Conservation (phyloP, 139 green algal species). For the Chlamydomonas eustigma region DNA sequence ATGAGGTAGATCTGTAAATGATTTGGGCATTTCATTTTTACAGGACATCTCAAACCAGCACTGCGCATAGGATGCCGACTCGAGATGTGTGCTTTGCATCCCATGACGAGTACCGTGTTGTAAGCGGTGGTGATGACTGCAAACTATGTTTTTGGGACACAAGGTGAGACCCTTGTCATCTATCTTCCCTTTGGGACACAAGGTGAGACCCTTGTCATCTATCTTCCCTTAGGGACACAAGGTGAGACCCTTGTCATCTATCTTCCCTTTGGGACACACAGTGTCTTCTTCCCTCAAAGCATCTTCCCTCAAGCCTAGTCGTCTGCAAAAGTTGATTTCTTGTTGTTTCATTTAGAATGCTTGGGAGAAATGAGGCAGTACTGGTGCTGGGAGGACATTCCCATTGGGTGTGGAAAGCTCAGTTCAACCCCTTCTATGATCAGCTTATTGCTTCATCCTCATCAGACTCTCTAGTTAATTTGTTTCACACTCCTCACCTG, state of each 20-base stretch:
- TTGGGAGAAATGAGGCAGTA: conserved; percentile 40
- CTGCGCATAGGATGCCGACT: conserved; percentile 63
- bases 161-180: too few relatives aligned
- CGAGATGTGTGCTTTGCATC: conserved; percentile 67
- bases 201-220: too few relatives aligned
- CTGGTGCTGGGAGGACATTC: conserved; percentile 65
- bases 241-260: too few relatives aligned
- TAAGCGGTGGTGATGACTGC: conserved; percentile 75
- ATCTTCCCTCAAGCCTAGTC: too few relatives aligned
- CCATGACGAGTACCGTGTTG: conserved; percentile 45
- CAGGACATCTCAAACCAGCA: conserved; percentile 14
- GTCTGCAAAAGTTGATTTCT: too few relatives aligned
- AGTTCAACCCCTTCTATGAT: conserved; percentile 68
- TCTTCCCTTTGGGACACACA: conserved; percentile 86
- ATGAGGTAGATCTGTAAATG: too few relatives aligned
- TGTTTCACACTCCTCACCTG: conserved; percentile 54
- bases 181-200: conserved; percentile 88
- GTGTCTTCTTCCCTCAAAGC: too few relatives aligned
- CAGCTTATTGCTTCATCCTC: conserved; percentile 62
- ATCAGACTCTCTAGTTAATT: conserved; percentile 61
- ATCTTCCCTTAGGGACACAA: conserved; percentile 86
- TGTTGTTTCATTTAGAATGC: too few relatives aligned
- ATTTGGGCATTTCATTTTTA: neutral
- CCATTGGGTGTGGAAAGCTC: conserved; percentile 78
- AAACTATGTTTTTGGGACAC: conserved; percentile 79